Percentiles rank a stretch among this genome's conserved stretches.
phyloP scores from a whole-genome alignment of 345 rosid genomes.

The Boechera stricta region DNA sequence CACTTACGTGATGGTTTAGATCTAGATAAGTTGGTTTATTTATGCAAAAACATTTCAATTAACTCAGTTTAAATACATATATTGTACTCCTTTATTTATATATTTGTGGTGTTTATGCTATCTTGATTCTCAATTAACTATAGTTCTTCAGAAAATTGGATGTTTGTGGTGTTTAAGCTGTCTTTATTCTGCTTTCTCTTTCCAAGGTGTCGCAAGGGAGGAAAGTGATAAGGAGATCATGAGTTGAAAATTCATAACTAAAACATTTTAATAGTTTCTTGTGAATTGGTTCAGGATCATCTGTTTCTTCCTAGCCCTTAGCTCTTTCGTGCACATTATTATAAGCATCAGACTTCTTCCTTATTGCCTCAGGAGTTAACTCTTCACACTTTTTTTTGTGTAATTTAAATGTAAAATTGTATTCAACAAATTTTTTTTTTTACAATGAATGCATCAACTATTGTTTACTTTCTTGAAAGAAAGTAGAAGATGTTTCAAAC shows the following conservation, averaged over 20 bases:
- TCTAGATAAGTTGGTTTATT: background rate
- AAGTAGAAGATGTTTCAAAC: too few relatives aligned
- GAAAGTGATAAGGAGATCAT: background rate
- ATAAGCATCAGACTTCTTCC: too few relatives aligned
- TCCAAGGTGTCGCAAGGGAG: background rate
- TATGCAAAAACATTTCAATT: background rate
- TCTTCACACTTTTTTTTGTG: too few relatives aligned
- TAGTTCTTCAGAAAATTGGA: background rate
- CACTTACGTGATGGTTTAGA: conserved; percentile 6
- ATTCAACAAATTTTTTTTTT: too few relatives aligned
- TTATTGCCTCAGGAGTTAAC: too few relatives aligned
- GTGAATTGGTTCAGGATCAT: too few relatives aligned
- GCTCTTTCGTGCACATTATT: too few relatives aligned
- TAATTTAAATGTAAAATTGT: too few relatives aligned
- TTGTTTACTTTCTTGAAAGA: too few relatives aligned
- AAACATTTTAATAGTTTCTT: too few relatives aligned
- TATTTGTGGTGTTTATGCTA: background rate
- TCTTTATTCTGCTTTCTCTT: background rate
- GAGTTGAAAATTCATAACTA: background rate
- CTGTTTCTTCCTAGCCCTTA: too few relatives aligned
- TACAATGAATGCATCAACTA: too few relatives aligned
- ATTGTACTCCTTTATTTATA: background rate
- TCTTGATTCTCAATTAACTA: background rate
- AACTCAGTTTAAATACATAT: background rate
- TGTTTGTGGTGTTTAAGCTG: background rate